These are phyloP conservation scores for Leptographium procerum DNA, from an alignment of 2,329 filamentous ascomycete species.

Conservation along the genomic window DNA sequence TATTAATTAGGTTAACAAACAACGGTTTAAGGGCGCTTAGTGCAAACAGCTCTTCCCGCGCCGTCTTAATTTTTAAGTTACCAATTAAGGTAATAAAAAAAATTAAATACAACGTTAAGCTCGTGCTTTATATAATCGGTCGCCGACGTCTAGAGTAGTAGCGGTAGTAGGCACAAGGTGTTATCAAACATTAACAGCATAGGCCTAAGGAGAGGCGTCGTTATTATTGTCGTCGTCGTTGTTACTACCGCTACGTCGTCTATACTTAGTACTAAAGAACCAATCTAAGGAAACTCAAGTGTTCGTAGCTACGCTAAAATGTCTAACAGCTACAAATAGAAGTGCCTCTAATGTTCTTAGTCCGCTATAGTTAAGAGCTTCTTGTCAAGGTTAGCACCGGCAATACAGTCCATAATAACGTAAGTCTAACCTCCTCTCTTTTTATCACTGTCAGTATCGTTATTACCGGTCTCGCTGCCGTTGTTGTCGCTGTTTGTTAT, in stretches of 20 bases:
- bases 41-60: constrained; percentile 12
- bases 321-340: constrained; percentile 16
- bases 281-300: constrained; percentile 14
- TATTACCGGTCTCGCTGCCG: neutral
- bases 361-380: constrained; percentile 2
- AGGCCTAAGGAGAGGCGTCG: constrained; percentile 7
- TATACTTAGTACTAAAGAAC: constrained; percentile 16
- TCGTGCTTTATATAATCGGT: constrained; percentile 1
- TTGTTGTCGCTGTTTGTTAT: neutral
- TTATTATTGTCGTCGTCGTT: neutral
- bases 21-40: constrained; percentile 9
- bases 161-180: constrained; percentile 3
- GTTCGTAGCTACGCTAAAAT: constrained; percentile 14
- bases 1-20: neutral
- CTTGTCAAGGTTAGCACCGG: constrained; percentile 12
- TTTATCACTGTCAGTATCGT: neutral
- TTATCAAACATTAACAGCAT: constrained; percentile 9
- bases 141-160: neutral
- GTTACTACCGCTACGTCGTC: constrained; percentile 1
- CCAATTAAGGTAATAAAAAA: constrained; percentile 3
- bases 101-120: constrained; percentile 5
- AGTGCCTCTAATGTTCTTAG: constrained; percentile 2
- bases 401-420: constrained; percentile 14
- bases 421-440: constrained; percentile 10
- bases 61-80: constrained; percentile 6